Conservation (phyloP, 306 rosid genomes). For the Begonia loranthoides region DNA sequence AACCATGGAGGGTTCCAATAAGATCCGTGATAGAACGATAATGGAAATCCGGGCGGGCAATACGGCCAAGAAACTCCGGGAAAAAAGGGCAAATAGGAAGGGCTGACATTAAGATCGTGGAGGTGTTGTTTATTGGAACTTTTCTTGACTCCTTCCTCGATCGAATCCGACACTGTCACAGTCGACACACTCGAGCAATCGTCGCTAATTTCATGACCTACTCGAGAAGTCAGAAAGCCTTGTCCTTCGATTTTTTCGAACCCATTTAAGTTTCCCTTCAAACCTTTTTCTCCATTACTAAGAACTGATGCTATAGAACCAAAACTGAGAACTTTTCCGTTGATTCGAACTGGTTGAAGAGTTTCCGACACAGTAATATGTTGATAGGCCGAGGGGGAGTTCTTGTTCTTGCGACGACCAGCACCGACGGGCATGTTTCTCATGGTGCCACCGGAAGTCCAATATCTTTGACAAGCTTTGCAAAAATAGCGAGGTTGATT, state of each 20-base stretch:
- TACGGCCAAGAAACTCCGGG: conserved; percentile 85
- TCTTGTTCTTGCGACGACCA: conserved; percentile 83
- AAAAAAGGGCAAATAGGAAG: conserved; percentile 46
- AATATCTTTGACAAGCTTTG: conserved; percentile 90
- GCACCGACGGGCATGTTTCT: conserved; percentile 95
- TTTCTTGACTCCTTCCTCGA: conserved; percentile 29
- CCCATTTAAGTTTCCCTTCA: conserved; percentile 34
- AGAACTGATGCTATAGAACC: conserved; percentile 52
- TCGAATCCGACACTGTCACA: conserved; percentile 31
- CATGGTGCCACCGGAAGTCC: conserved; percentile 95
- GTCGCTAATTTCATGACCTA: conserved; percentile 37
- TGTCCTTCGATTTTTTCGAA: conserved; percentile 25
- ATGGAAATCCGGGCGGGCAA: conserved; percentile 59
- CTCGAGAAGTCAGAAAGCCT: conserved; percentile 20
- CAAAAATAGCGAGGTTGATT: conserved; percentile 94
- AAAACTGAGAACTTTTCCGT: conserved; percentile 65
- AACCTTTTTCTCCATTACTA: conserved; percentile 32
- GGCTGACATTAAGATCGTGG: conserved; percentile 30
- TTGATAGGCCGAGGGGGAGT: conserved; percentile 42
- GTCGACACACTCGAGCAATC: conserved; percentile 48
- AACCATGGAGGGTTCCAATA: conserved; percentile 74
- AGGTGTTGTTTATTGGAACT: conserved; percentile 22
- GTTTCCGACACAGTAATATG: conserved; percentile 64
- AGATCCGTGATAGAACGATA: conserved; percentile 48
- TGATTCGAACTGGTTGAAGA: conserved; percentile 50